Base-by-base conservation (phyloP, 345 rosid species). In the Ceriops zippeliana region DNA sequence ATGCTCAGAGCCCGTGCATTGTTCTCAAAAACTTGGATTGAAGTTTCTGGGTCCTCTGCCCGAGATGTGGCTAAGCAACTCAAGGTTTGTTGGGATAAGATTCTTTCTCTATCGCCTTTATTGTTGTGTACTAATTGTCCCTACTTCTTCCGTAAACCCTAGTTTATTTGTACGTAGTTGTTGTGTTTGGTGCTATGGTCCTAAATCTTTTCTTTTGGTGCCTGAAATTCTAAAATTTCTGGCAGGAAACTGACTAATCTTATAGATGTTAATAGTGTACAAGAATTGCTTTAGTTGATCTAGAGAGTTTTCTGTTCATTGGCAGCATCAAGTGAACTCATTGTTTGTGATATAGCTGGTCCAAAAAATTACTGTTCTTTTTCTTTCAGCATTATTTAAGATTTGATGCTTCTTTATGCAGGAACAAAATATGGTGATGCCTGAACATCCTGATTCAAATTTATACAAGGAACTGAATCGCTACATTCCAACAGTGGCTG, bases 361-460 rank as follows among this genome's bases (percentile, higher is more conserved):
- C 26, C 58, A 20, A 53, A 20, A 22, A 21, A 53, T 3, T 7
- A 53, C 58, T 24, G 1, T 7, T 37, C 13, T 37, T 37, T 53
- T 8, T 21, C 13, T n/a, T 21, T 2, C 31, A 15, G 58, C 58
- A 53, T 8, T 37, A 8, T 34, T 34, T 34, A 7, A 37, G 2
- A 9, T 37, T 9, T 9, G 31, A 37, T 7, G 31, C 31, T 22
- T 66, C 17, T 5, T 52, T 8, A 2, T 34, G 38, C 61, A 90
- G 96, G 96, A 90, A 78, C 96, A 90, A 86, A 93, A 90, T 86
- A 90, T 90, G 96, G 91, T 90, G 72, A 90, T 90, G 97, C 97
- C 97, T 0, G 95, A 95, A 49, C 97, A 90, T 59, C 83, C 95
- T 46, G 97, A 90, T 62, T 87, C 95, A 16, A 90, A 88, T 82